Conservation (phyloP, 2,329 filamentous ascomycete genomes). For the Curvularia hawaiiensis region DNA sequence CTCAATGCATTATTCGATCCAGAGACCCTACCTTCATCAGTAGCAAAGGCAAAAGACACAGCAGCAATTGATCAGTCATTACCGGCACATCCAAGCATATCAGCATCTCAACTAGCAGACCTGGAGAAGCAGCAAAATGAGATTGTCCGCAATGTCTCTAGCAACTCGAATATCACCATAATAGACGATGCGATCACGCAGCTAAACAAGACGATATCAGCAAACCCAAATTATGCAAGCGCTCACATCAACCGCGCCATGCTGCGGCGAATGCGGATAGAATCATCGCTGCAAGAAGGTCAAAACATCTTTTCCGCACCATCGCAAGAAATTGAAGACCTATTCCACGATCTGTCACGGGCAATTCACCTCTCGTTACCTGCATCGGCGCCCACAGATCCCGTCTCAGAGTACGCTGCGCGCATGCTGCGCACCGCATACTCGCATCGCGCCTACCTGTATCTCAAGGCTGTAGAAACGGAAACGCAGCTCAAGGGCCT, state of each 20-base stretch:
- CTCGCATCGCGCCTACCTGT: conserved; percentile 67
- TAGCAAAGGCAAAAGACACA: conserved; percentile 55
- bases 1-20: conserved; percentile 49
- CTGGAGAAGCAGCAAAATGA: conserved; percentile 52
- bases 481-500: conserved; percentile 43
- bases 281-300: conserved; percentile 17
- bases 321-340: conserved; percentile 13
- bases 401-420: conserved; percentile 67
- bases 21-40: conserved; percentile 49
- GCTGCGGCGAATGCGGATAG: conserved; percentile 63
- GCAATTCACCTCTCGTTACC: conserved; percentile 62
- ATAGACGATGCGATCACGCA: conserved; percentile 35
- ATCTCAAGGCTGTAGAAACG: conserved; percentile 47
- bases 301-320: conserved; percentile 24
- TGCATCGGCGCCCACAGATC: conserved; percentile 48
- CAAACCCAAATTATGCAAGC: conserved; percentile 70
- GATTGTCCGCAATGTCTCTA: conserved; percentile 48
- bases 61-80: conserved; percentile 52
- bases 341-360: conserved; percentile 45
- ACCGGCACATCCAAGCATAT: conserved; percentile 49
- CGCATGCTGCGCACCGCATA: conserved; percentile 72
- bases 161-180: conserved; percentile 13
- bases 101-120: conserved; percentile 40
- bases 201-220: conserved; percentile 62
- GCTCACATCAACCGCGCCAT: conserved; percentile 78